Evolutionary conservation across 2,329 filamentous ascomycete species (phyloP).

Genomic region (Byssoonygena ceratinophila): DNA sequence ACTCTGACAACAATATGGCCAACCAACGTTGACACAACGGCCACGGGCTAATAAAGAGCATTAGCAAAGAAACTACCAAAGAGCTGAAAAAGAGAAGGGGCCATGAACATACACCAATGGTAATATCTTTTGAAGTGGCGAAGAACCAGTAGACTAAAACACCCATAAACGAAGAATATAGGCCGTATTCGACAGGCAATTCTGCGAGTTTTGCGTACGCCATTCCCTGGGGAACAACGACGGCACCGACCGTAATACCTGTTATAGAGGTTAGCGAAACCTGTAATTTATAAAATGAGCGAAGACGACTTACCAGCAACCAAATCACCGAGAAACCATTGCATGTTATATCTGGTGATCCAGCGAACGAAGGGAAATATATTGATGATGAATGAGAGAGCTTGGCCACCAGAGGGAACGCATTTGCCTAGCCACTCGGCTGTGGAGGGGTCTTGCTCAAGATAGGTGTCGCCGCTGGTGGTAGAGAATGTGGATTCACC

Average conservation of each 20-base stretch:
- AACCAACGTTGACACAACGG: slow-evolving; percentile 84
- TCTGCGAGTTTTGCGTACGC: slow-evolving; percentile 79
- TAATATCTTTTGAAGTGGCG: slow-evolving; percentile 96
- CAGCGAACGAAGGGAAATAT: slow-evolving; percentile 85
- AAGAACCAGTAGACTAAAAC: slow-evolving; percentile 96
- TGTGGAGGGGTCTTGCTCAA: slow-evolving; percentile 69
- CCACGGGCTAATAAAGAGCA: slow-evolving; percentile 57
- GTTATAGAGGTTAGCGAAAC: slow-evolving; percentile 9
- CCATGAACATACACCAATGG: slow-evolving; percentile 62
- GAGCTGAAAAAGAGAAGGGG: background rate
- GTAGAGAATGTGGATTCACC: slow-evolving; percentile 72
- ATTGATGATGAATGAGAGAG: slow-evolving; percentile 52
- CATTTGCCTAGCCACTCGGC: slow-evolving; percentile 59
- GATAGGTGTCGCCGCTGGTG: slow-evolving; percentile 62
- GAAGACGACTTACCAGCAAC: slow-evolving; percentile 56
- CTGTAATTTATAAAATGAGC: background rate
- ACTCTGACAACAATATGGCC: slow-evolving; percentile 68
- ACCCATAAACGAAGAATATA: slow-evolving; percentile 95
- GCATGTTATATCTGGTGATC: slow-evolving; percentile 77
- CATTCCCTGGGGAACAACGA: slow-evolving; percentile 95
- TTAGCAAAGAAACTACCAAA: slow-evolving; percentile 5
- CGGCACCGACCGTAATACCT: slow-evolving; percentile 62
- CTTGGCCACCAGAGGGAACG: slow-evolving; percentile 47
- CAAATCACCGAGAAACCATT: slow-evolving; percentile 82
- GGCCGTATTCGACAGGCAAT: slow-evolving; percentile 69